A percentile compares a stretch with the other conserved stretches of the same genome.
These are phyloP conservation scores for Graphium sp. DNA, from an alignment of 2,329 filamentous ascomycete species.

Conservation along the genomic window DNA sequence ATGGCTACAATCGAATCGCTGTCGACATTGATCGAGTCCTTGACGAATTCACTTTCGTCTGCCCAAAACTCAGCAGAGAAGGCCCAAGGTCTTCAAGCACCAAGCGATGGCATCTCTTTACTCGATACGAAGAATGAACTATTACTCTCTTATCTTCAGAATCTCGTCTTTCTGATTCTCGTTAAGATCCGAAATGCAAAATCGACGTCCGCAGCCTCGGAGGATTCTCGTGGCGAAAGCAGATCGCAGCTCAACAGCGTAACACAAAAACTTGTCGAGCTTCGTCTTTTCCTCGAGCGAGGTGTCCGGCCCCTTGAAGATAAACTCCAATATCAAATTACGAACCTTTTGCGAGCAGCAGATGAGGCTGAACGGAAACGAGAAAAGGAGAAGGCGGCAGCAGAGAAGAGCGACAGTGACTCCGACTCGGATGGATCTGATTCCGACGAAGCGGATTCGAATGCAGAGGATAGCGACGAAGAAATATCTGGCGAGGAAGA, in stretches of 20 bases:
- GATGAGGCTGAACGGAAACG: slow-evolving; percentile 46
- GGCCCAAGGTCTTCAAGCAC: slow-evolving; percentile 47
- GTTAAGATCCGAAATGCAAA: slow-evolving; percentile 54
- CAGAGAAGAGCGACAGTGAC: slow-evolving; percentile 12
- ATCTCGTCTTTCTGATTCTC: slow-evolving; percentile 75
- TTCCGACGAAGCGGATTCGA: slow-evolving; percentile 15
- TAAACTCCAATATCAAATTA: slow-evolving; percentile 86
- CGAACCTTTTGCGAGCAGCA: slow-evolving; percentile 79
- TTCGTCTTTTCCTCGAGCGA: slow-evolving; percentile 85
- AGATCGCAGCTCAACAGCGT: slow-evolving; percentile 26
- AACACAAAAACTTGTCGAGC: slow-evolving; percentile 73
- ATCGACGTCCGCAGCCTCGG: slow-evolving; percentile 3
- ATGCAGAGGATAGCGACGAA: slow-evolving; percentile 17
- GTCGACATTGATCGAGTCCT: too few species aligned
- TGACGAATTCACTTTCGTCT: slow-evolving; percentile 41
- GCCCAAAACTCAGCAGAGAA: slow-evolving; percentile 52
- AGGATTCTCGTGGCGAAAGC: slow-evolving; percentile 1
- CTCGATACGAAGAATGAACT: slow-evolving; percentile 94
- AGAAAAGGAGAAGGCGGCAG: slow-evolving; percentile 13
- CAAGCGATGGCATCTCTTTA: slow-evolving; percentile 77
- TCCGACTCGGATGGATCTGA: slow-evolving; percentile 14
- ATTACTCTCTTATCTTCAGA: slow-evolving; percentile 90
- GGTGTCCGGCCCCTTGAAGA: slow-evolving; percentile 82
- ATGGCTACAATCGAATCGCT: too few species aligned
- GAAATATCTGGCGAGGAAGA: slow-evolving; percentile 8